Evolutionary conservation across 2,329 filamentous ascomycete species (phyloP).

Genomic region (Sclerotinia subarctica): DNA sequence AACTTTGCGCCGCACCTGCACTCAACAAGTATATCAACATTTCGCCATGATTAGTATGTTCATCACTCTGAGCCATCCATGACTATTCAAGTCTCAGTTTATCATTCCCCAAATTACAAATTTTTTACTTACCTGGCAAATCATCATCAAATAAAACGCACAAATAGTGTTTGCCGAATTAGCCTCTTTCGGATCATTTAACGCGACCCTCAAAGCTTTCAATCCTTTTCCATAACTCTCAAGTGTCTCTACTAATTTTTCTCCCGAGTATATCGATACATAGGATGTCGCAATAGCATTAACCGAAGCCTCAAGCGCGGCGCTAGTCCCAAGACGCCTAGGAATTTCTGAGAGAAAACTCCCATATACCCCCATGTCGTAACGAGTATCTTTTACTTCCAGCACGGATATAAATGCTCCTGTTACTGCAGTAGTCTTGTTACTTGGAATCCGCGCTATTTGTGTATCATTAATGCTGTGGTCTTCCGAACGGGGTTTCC

Average conservation of each 20-base stretch:
- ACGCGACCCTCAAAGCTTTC: background rate
- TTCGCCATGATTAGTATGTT: background rate
- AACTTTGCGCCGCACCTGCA: background rate
- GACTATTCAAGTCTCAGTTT: background rate
- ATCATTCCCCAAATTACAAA: too few species aligned
- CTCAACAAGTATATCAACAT: background rate
- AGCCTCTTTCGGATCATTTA: slow-evolving; percentile 11
- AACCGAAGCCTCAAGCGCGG: slow-evolving; percentile 2
- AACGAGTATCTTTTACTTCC: slow-evolving; percentile 5
- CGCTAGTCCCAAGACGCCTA: background rate
- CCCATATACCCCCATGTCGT: background rate
- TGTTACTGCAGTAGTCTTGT: too few species aligned
- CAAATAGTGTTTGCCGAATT: slow-evolving; percentile 8
- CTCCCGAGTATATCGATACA: background rate
- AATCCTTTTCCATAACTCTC: background rate
- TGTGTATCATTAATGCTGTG: background rate
- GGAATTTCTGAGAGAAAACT: background rate
- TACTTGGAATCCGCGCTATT: background rate
- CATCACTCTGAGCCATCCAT: slow-evolving; percentile 1
- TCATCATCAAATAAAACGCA: slow-evolving; percentile 18
- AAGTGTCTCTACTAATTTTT: background rate
- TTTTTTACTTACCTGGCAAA: background rate
- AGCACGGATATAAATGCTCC: background rate
- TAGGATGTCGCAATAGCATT: background rate
- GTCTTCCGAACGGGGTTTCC: background rate